A percentile compares a stretch with the other conserved stretches of the same genome.
phyloP scores from a whole-genome alignment of 1,284 basidiomycete genomes.

The Sphaerobolus stellatus region DNA sequence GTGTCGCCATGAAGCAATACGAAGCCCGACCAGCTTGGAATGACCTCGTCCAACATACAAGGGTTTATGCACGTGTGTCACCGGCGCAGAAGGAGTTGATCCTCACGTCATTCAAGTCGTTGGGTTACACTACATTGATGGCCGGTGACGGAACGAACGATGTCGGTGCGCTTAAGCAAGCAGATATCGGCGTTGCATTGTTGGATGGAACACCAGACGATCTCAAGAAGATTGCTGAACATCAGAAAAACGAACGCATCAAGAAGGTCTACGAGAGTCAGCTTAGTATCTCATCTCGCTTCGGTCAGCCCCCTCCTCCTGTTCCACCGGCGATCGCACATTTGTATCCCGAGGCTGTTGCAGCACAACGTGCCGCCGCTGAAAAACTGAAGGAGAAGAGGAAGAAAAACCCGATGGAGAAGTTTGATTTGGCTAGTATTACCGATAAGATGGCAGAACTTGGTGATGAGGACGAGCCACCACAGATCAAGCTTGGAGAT shows the following conservation, averaged over 20 bases:
- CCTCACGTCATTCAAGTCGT: constrained; percentile 80
- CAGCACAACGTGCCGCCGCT: constrained; percentile 79
- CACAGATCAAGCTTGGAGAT: constrained; percentile 96
- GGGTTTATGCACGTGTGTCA: constrained; percentile 97
- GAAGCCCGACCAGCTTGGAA: constrained; percentile 44
- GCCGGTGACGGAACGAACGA: constrained; percentile 97
- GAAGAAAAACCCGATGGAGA: constrained; percentile 86
- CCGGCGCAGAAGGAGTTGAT: constrained; percentile 93
- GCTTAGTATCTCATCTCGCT: constrained; percentile 81
- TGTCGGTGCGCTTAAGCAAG: constrained; percentile 94
- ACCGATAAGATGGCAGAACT: constrained; percentile 89
- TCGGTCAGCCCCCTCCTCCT: constrained; percentile 89
- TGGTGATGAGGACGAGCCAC: constrained; percentile 90
- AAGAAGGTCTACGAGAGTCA: constrained; percentile 97
- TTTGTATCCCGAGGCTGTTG: constrained; percentile 85
- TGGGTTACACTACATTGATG: constrained; percentile 92
- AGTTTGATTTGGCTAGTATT: constrained; percentile 87
- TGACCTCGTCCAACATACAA: constrained; percentile 85
- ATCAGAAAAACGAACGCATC: constrained; percentile 82
- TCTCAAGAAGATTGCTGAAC: constrained; percentile 88
- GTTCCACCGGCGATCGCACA: constrained; percentile 83
- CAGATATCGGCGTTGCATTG: constrained; percentile 91
- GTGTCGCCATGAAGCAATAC: constrained; percentile 85
- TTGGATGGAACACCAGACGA: constrained; percentile 91
- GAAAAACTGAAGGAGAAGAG: constrained; percentile 62